Base-by-base conservation (phyloP, 1,284 basidiomycete genomes). In the Naganishia albida region DNA sequence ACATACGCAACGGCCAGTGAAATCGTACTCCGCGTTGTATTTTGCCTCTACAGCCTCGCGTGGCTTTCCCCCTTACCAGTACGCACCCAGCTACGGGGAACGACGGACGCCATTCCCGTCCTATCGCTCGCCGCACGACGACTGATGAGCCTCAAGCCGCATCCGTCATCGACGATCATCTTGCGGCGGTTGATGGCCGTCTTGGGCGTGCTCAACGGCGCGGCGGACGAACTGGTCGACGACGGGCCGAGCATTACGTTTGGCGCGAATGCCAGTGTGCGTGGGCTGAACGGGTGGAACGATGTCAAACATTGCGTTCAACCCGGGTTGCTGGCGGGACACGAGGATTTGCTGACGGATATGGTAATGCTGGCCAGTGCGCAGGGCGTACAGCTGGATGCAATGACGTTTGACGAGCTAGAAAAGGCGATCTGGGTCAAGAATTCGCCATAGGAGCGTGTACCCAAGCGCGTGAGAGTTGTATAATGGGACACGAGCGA, bases 21-120 rank as follows among this genome's bases (percentile, higher is more conserved):
- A 87, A 89, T 67, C 80, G 34, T 60, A 13, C 34, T 60, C 20
- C 56, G 56, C 8, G 46, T 85, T 49, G 83, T 89, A 23, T 85
- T 94, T 82, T 85, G 85, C 18, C 83, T 96, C 44, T 97, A 96
- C 81, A 88, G 88, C 40, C 80, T 98, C 66, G 86, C 88, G 8
- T 97, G 93, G 82, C 82, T 95, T 53, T 85, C 92, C 4, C 84
- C 91, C 1, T 86, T 87, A 1, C 78, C 82, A 38, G 75, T 93
- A 65, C 92, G 95, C 78, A 78, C 82, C 62, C 82, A 80, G 64
- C 83, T 94, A 70, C 88, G 89, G 69, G 59, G 70, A n/a, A 69
- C 77, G 2, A 79, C 80, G 1, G 81, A 81, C 3, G 70, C 79
- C 26, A 63, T 77, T 0, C 67, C 74, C 2, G 70, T 80, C 8